Conservation (phyloP, 2,329 filamentous ascomycete species). For the Epichloe gansuensis region DNA sequence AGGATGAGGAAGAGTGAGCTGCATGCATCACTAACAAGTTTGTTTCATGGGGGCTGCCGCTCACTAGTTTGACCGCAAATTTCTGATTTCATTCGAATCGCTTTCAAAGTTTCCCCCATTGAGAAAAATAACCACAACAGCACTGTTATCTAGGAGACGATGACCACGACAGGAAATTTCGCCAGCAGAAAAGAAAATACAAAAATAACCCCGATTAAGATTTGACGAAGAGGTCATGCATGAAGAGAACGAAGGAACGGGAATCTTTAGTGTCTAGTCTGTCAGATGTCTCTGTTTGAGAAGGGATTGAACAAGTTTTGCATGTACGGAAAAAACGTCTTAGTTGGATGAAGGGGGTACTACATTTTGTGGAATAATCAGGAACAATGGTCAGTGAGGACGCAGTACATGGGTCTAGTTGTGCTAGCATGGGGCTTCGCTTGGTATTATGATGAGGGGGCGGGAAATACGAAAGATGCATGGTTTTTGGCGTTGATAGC, state of each 20-base stretch:
- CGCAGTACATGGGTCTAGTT: background rate
- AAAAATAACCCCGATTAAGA: too few relatives aligned
- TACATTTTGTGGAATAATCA: too few relatives aligned
- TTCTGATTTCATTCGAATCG: background rate
- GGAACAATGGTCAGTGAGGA: too few relatives aligned
- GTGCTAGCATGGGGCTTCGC: background rate
- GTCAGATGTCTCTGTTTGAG: background rate
- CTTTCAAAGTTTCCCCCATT: background rate
- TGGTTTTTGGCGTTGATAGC: constrained; percentile 4
- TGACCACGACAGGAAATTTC: background rate
- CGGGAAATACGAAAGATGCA: background rate
- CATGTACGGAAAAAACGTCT: background rate
- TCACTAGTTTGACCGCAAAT: background rate
- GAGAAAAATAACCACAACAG: background rate
- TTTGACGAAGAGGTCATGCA: background rate
- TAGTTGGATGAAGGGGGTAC: background rate
- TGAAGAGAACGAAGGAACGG: background rate
- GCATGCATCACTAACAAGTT: too few relatives aligned
- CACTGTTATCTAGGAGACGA: background rate
- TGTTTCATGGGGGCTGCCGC: background rate
- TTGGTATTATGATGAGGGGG: background rate
- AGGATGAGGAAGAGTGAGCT: constrained; percentile 51
- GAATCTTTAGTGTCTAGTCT: background rate
- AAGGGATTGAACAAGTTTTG: background rate
- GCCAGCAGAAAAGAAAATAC: background rate